Conservation (phyloP, 2,329 filamentous ascomycete species). For the Rasamsonia emersonii region DNA sequence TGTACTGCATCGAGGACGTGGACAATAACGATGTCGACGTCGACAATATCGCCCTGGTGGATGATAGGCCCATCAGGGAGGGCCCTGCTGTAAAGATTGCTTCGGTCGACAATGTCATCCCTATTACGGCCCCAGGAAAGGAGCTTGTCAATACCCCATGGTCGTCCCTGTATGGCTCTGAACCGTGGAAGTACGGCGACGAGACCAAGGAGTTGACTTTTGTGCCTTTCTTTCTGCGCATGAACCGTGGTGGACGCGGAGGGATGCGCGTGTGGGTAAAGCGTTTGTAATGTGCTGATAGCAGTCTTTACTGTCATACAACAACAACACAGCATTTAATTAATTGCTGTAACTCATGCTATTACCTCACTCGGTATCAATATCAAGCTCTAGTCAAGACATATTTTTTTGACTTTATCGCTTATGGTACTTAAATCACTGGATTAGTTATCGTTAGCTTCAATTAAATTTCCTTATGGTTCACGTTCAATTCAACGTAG, state of each 20-base stretch:
- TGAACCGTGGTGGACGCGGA: constrained; percentile 47
- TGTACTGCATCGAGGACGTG: constrained; percentile 54
- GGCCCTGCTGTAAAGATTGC: constrained; percentile 20
- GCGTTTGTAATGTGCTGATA: too few relatives aligned
- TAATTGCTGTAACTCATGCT: too few relatives aligned
- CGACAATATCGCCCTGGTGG: constrained; percentile 35
- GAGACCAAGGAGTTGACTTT: constrained; percentile 35
- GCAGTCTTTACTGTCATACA: not conserved
- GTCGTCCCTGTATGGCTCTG: constrained; percentile 13
- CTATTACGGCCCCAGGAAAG: constrained; percentile 3
- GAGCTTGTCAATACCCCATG: constrained; percentile 9
- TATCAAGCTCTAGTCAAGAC: too few relatives aligned
- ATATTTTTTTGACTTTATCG: too few relatives aligned
- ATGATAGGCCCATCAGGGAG: not conserved
- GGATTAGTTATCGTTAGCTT: too few relatives aligned
- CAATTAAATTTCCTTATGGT: too few relatives aligned
- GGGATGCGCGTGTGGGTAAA: constrained; percentile 42
- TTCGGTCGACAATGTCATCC: constrained; percentile 12
- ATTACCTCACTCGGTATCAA: too few relatives aligned
- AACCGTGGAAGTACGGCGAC: constrained; percentile 10
- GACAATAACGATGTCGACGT: constrained; percentile 47
- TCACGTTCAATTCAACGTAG: too few relatives aligned
- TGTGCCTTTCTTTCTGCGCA: constrained; percentile 48
- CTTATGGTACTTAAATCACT: too few relatives aligned
- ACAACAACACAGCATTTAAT: too few relatives aligned